A percentile compares a stretch with the other conserved stretches of the same genome.
Evolutionary conservation across 106 monocot genomes (phyloP).

Genomic region (Dactylorhiza incarnata): DNA sequence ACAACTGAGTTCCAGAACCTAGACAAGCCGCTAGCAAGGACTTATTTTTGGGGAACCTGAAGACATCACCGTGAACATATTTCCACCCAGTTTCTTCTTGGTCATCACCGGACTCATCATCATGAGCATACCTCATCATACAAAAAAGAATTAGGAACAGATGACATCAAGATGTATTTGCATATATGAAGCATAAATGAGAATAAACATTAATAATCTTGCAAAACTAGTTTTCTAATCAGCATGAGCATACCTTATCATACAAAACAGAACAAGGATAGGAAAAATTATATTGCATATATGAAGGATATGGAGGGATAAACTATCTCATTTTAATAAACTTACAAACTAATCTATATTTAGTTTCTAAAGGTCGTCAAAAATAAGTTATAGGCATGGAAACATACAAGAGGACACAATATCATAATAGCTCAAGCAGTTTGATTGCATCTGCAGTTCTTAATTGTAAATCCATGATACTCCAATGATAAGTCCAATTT

Average conservation of each 20-base stretch:
- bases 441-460: too few relatives aligned
- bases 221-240: background rate
- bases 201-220: background rate
- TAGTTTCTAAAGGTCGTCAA: too few relatives aligned
- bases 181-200: slow-evolving; percentile 4
- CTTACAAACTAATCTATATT: too few relatives aligned
- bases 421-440: too few relatives aligned
- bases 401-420: too few relatives aligned
- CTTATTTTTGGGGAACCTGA: slow-evolving; percentile 48
- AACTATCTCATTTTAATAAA: too few relatives aligned
- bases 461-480: too few relatives aligned
- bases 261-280: too few relatives aligned
- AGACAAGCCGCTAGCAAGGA: slow-evolving; percentile 51
- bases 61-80: slow-evolving; percentile 67
- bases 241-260: background rate
- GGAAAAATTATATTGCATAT: too few relatives aligned
- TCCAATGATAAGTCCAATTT: too few relatives aligned
- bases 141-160: slow-evolving; percentile 5
- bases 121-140: slow-evolving; percentile 50
- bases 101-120: slow-evolving; percentile 57
- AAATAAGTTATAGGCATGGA: too few relatives aligned
- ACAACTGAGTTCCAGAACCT: slow-evolving; percentile 60
- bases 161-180: background rate
- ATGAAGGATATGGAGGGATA: too few relatives aligned
- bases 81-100: slow-evolving; percentile 75